Percentiles rank a stretch among this genome's conserved stretches.
Evolutionary conservation across 2,329 filamentous ascomycete species (phyloP).

Genomic region (Curvularia sp.): DNA sequence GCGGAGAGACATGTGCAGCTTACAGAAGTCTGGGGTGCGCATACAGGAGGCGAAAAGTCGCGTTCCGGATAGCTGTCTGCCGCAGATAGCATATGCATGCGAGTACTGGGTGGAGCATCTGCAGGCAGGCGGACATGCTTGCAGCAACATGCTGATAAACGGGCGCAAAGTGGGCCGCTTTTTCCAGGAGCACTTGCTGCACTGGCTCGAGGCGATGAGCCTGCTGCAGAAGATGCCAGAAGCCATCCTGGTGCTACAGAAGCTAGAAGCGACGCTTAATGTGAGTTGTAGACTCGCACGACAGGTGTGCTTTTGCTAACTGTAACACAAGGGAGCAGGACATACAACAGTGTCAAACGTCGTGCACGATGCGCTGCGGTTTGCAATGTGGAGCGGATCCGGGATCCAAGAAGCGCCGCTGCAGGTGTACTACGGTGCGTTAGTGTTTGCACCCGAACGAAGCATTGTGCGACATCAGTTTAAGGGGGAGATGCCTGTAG

Average conservation of each 20-base stretch:
- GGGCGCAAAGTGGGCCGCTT: slow-evolving; percentile 17
- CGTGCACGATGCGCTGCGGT: too few species aligned
- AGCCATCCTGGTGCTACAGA: slow-evolving; percentile 15
- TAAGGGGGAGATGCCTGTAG: slow-evolving; percentile 5
- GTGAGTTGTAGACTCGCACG: too few species aligned
- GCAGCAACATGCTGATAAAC: slow-evolving; percentile 11
- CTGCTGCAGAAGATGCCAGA: slow-evolving; percentile 15
- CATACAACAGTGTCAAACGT: too few species aligned
- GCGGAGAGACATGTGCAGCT: slow-evolving; percentile 33
- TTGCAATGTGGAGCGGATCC: too few species aligned
- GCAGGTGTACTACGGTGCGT: neutral
- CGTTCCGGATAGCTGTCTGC: slow-evolving; percentile 4
- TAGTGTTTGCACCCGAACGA: slow-evolving; percentile 1
- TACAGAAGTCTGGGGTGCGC: slow-evolving; percentile 12
- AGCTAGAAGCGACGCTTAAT: too few species aligned
- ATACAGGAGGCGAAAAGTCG: neutral
- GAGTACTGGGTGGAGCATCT: slow-evolving; percentile 50
- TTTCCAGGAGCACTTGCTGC: slow-evolving; percentile 15
- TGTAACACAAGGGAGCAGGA: too few species aligned
- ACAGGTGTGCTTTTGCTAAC: too few species aligned
- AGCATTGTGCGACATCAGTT: slow-evolving; percentile 4
- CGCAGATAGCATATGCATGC: slow-evolving; percentile 33
- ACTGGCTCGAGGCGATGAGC: slow-evolving; percentile 22
- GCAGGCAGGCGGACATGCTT: slow-evolving; percentile 18
- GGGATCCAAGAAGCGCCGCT: neutral